Conservation (phyloP, 768 basidiomycete genomes). For the Lyophyllum atratum region DNA sequence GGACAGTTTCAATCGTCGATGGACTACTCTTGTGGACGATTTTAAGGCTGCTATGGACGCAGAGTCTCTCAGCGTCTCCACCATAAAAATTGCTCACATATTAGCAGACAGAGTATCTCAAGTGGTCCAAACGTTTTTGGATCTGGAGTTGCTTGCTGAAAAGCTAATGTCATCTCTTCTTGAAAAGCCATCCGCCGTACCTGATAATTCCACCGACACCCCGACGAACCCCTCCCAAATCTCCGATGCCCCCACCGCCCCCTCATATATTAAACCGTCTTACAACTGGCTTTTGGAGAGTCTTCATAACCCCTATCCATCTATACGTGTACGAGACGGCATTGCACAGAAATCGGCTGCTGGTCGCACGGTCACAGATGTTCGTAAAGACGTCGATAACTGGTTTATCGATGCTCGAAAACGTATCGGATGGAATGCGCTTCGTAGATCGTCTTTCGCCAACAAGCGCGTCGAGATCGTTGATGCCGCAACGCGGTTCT, state of each 20-base stretch:
- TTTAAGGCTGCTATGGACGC: constrained; percentile 8
- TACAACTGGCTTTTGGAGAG: constrained; percentile 46
- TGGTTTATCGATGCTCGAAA: constrained; percentile 54
- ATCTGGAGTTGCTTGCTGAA: constrained; percentile 11
- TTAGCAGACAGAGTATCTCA: constrained; percentile 8
- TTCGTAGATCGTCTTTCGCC: constrained; percentile 34
- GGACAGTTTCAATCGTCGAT: constrained; percentile 10
- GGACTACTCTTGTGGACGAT: constrained; percentile 11
- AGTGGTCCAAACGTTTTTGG: constrained; percentile 1
- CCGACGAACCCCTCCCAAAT: background rate
- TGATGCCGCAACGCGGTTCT: constrained; percentile 38
- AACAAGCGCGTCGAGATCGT: constrained; percentile 38
- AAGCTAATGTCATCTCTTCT: constrained; percentile 6
- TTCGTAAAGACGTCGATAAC: constrained; percentile 35
- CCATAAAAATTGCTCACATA: constrained; percentile 6
- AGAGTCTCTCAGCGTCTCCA: constrained; percentile 9
- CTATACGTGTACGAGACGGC: constrained; percentile 25
- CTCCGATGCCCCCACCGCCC: background rate
- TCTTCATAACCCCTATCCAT: constrained; percentile 55
- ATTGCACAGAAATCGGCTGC: constrained; percentile 28
- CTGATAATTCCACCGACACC: background rate
- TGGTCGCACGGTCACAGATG: too few relatives aligned
- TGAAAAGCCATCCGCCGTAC: background rate
- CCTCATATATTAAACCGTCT: constrained; percentile 27
- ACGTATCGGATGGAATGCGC: constrained; percentile 55